A percentile compares a stretch with the other conserved stretches of the same genome.
phyloP scores from a whole-genome alignment of 345 rosid species.

The Nasturtium officinale region DNA sequence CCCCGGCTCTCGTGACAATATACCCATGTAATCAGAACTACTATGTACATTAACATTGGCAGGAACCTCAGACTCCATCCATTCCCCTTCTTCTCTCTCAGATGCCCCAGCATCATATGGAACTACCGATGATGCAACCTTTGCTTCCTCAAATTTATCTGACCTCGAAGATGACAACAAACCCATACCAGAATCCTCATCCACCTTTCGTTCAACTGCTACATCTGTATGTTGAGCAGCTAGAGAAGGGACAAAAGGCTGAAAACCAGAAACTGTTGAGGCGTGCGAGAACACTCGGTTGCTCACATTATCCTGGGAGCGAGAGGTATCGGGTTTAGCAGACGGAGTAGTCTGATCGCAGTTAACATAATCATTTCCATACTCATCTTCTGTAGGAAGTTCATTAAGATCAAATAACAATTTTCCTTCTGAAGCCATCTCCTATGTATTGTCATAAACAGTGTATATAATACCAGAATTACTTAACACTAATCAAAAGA shows the following conservation, averaged over 20 bases:
- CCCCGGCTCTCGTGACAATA: not conserved
- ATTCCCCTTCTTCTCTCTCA: conserved; percentile 99
- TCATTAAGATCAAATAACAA: conserved; percentile 97
- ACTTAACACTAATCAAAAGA: conserved; percentile 25
- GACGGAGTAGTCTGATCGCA: conserved; percentile 57
- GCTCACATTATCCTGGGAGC: conserved; percentile 53
- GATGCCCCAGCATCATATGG: conserved; percentile 43
- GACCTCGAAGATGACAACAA: conserved; percentile 37
- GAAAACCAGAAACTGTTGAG: conserved; percentile 82
- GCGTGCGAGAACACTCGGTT: conserved; percentile 74
- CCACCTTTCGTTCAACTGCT: conserved; percentile 49
- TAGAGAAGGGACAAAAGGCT: conserved; percentile 74
- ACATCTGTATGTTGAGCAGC: conserved; percentile 44
- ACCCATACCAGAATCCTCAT: conserved; percentile 42
- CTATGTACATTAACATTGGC: conserved; percentile 26
- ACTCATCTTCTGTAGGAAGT: conserved; percentile 69
- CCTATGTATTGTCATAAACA: conserved; percentile 76
- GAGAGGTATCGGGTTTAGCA: conserved; percentile 49
- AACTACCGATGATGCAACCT: conserved; percentile 41
- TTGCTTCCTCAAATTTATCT: conserved; percentile 44
- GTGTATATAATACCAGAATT: conserved; percentile 24
- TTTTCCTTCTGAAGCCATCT: conserved; percentile 92
- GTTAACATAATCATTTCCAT: conserved; percentile 52
- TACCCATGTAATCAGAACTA: not conserved
- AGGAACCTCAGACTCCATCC: conserved; percentile 72